phyloP scores from a whole-genome alignment of 1,284 basidiomycete species.

The Schizopora paradoxa region DNA sequence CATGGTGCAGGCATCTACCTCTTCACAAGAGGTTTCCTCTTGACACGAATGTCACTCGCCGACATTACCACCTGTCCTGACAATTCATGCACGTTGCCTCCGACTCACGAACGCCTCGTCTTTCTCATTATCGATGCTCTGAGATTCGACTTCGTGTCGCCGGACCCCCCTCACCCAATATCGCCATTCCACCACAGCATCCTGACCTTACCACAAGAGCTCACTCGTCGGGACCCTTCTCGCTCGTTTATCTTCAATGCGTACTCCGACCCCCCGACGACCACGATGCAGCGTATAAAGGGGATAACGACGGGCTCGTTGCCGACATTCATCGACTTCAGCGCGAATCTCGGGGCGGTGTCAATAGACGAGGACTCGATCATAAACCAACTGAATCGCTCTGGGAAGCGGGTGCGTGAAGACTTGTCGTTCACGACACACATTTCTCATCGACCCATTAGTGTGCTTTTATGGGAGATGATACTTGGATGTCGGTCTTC shows the following conservation, averaged over 20 bases:
- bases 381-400: constrained; percentile 49
- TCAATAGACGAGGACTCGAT: constrained; percentile 87
- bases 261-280: constrained; percentile 91
- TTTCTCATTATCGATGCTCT: constrained; percentile 90
- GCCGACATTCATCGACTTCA: constrained; percentile 93
- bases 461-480: constrained; percentile 90
- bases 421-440: neutral
- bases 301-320: constrained; percentile 93
- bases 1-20: constrained; percentile 68
- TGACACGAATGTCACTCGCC: constrained; percentile 76
- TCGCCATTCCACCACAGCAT: constrained; percentile 80
- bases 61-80: constrained; percentile 46
- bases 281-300: constrained; percentile 94
- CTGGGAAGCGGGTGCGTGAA: constrained; percentile 52
- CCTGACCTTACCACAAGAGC: constrained; percentile 70
- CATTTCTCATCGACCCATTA: constrained; percentile 21
- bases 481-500: constrained; percentile 93
- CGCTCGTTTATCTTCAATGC: constrained; percentile 86
- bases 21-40: constrained; percentile 85
- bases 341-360: constrained; percentile 86
- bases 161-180: constrained; percentile 52
- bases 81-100: constrained; percentile 43
- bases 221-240: constrained; percentile 56
- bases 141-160: constrained; percentile 90
- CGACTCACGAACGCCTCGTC: constrained; percentile 76